Evolutionary conservation across 108 stramenopile genomes (phyloP).

Genomic region (Pseudonitzschia multistriata): DNA sequence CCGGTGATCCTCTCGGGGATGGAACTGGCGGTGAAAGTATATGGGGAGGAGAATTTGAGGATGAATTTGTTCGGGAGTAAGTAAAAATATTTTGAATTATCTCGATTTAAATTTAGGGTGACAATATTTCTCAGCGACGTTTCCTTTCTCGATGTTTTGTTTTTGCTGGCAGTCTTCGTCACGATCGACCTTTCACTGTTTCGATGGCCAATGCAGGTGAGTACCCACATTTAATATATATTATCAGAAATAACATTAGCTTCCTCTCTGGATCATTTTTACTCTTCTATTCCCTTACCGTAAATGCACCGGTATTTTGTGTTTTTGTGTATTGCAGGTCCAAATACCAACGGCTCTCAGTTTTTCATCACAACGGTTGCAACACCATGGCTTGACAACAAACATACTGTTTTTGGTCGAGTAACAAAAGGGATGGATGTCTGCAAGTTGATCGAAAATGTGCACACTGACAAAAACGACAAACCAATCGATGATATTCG

Average conservation of each 20-base stretch:
- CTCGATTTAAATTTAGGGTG: neutral
- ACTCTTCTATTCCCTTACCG: neutral
- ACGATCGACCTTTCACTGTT: conserved; percentile 96
- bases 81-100: conserved; percentile 21
- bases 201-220: conserved; percentile 97
- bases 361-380: conserved; percentile 88
- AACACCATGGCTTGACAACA: conserved; percentile 93
- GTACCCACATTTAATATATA: neutral
- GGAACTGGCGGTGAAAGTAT: conserved; percentile 99
- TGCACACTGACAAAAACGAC: conserved; percentile 91
- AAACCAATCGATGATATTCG: conserved; percentile 91
- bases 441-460: conserved; percentile 87
- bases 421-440: conserved; percentile 96
- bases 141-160: neutral
- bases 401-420: conserved; percentile 98
- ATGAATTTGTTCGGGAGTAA: conserved; percentile 90
- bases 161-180: conserved; percentile 46
- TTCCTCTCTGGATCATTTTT: neutral
- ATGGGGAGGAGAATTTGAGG: conserved; percentile 99
- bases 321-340: conserved; percentile 31
- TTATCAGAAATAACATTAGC: neutral
- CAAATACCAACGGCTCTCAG: conserved; percentile 76
- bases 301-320: neutral
- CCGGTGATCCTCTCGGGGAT: conserved; percentile 97
- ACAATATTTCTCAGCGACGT: neutral